Percentiles rank a stretch among this genome's conserved stretches.
These are phyloP conservation scores for Cinnamomum chago DNA, from an alignment of 164 flowering plant genomes.

Conservation along the genomic window DNA sequence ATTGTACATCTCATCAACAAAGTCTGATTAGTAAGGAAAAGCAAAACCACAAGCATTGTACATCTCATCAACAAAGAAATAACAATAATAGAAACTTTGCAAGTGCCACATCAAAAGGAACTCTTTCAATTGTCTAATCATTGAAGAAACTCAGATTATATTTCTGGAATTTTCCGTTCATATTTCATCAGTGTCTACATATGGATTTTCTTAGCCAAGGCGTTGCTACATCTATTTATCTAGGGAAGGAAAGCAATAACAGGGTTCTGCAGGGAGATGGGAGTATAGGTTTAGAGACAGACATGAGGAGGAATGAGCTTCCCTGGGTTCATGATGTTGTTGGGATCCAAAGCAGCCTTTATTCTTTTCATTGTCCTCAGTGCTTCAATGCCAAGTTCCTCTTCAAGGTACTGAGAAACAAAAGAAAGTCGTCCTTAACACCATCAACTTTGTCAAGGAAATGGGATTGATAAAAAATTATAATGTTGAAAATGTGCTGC, in stretches of 20 bases:
- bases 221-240: background rate
- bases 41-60: background rate
- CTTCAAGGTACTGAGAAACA: constrained; percentile 72
- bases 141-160: background rate
- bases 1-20: background rate
- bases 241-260: background rate
- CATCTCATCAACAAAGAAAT: background rate
- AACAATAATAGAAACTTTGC: no score
- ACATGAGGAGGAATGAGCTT: constrained; percentile 74
- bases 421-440: background rate
- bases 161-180: background rate
- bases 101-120: background rate
- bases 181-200: background rate
- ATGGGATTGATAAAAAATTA: background rate
- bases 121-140: background rate
- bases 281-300: constrained; percentile 26
- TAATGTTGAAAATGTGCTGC: no score
- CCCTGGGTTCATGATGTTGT: constrained; percentile 97
- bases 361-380: constrained; percentile 82
- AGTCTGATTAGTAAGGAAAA: background rate
- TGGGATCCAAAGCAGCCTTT: constrained; percentile 85
- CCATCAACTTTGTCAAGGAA: background rate
- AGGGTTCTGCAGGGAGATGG: background rate
- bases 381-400: constrained; percentile 80
- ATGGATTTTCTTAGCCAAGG: background rate